Percentiles rank a stretch among this genome's conserved stretches.
Conservation (phyloP, 2,329 filamentous ascomycete genomes). For the Xylaria sp. region DNA sequence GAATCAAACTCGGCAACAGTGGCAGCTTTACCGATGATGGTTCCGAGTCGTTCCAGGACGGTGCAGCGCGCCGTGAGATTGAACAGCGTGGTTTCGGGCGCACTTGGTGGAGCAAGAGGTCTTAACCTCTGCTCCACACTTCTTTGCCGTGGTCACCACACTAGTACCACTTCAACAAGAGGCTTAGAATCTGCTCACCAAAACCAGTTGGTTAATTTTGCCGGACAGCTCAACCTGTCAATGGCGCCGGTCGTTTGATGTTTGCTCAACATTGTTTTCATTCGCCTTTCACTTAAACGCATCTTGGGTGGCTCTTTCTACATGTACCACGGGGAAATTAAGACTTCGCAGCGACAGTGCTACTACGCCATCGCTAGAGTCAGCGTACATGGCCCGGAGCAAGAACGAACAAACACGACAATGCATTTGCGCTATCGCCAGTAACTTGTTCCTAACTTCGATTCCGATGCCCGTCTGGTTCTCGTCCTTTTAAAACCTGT, state of each 20-base stretch:
- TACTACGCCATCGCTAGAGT: slow-evolving; percentile 53
- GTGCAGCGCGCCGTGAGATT: slow-evolving; percentile 68
- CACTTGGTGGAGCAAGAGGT: slow-evolving; percentile 51
- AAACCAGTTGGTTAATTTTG: background rate
- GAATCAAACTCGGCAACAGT: slow-evolving; percentile 56
- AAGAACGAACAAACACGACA: slow-evolving; percentile 48
- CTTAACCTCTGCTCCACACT: slow-evolving; percentile 37
- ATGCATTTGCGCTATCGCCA: slow-evolving; percentile 56
- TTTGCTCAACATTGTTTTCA: slow-evolving; percentile 34
- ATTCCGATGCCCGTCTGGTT: slow-evolving; percentile 33
- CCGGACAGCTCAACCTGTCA: slow-evolving; percentile 55
- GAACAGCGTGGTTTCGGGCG: slow-evolving; percentile 68
- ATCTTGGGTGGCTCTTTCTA: slow-evolving; percentile 46
- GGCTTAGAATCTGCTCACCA: slow-evolving; percentile 19
- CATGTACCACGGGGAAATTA: slow-evolving; percentile 46
- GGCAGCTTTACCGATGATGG: slow-evolving; percentile 54
- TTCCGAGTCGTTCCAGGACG: slow-evolving; percentile 64
- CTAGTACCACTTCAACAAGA: slow-evolving; percentile 43
- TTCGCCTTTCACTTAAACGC: slow-evolving; percentile 36
- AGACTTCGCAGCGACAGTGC: slow-evolving; percentile 52
- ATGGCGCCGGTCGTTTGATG: slow-evolving; percentile 36
- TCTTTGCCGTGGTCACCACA: slow-evolving; percentile 31
- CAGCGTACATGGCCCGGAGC: slow-evolving; percentile 43
- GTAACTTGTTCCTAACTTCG: slow-evolving; percentile 41
- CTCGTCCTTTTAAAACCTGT: slow-evolving; percentile 33